These are phyloP conservation scores for Ceratocystis diversiconidia DNA, from an alignment of 2,329 filamentous ascomycete species.

Conservation along the genomic window DNA sequence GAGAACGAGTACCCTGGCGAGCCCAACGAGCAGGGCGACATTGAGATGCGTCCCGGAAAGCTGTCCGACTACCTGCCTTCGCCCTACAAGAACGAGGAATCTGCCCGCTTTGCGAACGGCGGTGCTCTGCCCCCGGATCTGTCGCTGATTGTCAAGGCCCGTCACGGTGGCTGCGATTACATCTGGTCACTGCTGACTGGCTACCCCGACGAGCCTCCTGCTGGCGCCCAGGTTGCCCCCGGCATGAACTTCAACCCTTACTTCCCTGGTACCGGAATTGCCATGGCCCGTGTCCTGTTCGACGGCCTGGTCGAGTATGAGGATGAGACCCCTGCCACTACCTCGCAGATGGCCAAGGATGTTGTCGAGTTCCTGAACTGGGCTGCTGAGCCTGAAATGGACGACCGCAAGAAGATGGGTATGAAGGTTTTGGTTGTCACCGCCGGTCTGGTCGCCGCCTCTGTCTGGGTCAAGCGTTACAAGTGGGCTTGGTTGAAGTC, in stretches of 20 bases:
- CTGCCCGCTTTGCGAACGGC: constrained; percentile 93
- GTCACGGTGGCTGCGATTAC: constrained; percentile 96
- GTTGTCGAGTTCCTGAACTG: constrained; percentile 98
- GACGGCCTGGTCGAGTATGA: constrained; percentile 97
- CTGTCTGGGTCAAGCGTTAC: constrained; percentile 98
- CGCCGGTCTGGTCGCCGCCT: constrained; percentile 66
- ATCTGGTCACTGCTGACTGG: constrained; percentile 94
- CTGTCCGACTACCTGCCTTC: constrained; percentile 90
- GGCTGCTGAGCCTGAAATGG: constrained; percentile 98
- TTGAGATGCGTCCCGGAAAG: constrained; percentile 97
- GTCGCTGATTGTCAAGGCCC: constrained; percentile 91
- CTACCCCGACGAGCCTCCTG: constrained; percentile 90
- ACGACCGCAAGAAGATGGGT: constrained; percentile 98
- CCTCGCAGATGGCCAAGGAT: constrained; percentile 99
- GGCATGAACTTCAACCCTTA: constrained; percentile 99
- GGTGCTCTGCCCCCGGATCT: constrained; percentile 96
- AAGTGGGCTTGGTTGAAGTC: constrained; percentile 97
- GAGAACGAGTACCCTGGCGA: constrained; percentile 98
- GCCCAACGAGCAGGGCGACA: constrained; percentile 94
- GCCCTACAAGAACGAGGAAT: constrained; percentile 98
- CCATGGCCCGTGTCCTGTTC: constrained; percentile 96
- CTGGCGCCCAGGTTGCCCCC: constrained; percentile 68
- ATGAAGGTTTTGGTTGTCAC: constrained; percentile 84
- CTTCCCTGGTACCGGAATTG: constrained; percentile 97
- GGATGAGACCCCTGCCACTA: constrained; percentile 82